Percentiles rank a stretch among this genome's conserved stretches.
phyloP scores from a whole-genome alignment of 2,329 filamentous ascomycete genomes.

The Aspergillus awamori region DNA sequence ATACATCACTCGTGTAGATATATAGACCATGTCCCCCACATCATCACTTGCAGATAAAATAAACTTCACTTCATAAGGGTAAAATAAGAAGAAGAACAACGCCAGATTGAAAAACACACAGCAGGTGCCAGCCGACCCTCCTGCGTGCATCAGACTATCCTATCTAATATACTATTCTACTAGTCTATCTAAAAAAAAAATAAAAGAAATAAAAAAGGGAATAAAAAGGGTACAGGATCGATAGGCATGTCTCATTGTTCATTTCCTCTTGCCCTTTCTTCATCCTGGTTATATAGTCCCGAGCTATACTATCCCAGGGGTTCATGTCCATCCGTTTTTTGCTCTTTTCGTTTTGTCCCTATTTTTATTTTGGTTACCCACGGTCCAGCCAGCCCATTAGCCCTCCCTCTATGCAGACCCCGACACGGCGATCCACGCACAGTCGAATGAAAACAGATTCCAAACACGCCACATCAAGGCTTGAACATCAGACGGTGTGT shows the following conservation, averaged over 20 bases:
- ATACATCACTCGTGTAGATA: too few species aligned
- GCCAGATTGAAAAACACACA: background rate
- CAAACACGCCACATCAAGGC: conserved; percentile 4
- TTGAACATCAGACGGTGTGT: background rate
- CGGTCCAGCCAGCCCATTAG: conserved; percentile 10
- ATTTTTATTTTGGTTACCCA: background rate
- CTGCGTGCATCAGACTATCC: background rate
- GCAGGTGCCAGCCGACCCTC: background rate
- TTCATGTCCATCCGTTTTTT: background rate
- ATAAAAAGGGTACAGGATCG: conserved; percentile 16
- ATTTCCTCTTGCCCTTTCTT: background rate
- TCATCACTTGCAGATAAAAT: too few species aligned
- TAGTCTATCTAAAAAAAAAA: conserved; percentile 18
- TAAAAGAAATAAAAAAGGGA: too few species aligned
- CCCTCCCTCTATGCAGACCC: conserved; percentile 15
- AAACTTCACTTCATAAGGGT: too few species aligned
- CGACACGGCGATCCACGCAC: conserved; percentile 10
- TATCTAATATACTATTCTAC: conserved; percentile 19
- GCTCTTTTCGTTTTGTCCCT: background rate
- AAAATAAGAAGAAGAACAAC: too few species aligned
- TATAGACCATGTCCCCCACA: too few species aligned
- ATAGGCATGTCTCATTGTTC: conserved; percentile 18
- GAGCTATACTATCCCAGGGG: conserved; percentile 13
- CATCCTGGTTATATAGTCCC: conserved; percentile 16
- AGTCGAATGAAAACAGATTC: conserved; percentile 10